Base-by-base conservation (phyloP, 2,329 filamentous ascomycete species). In the Cladosporium halotolerans region DNA sequence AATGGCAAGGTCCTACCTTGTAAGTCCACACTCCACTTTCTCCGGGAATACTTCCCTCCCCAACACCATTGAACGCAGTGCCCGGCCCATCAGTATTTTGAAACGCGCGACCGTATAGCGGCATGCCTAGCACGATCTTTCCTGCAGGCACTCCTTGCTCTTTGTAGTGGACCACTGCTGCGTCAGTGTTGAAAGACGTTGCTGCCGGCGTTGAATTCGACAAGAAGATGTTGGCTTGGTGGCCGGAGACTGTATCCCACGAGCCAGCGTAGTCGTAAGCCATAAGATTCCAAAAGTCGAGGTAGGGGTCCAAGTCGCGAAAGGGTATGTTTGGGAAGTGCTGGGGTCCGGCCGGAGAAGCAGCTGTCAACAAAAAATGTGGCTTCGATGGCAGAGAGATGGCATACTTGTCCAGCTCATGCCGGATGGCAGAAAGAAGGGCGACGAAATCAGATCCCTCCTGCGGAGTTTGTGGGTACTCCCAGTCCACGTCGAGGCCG, bases 51-150 rank as follows among this genome's bases (percentile, higher is more conserved):
- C 80, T 87, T 0, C 90, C 92, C 52, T 84, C 77, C 1, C 90
- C 91, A 8, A 88, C 77, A 6, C 89, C 90, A 45, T 70, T 79
- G 71, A 79, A 96, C 0, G 81, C 72, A 31, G 75, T 69, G 1
- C 92, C 92, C 0, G 82, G 79, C 0, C 90, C 91, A 23, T 85
- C 78, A 0, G 92, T 96, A 58, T 83, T 81, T 61, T 83, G 78
- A 68, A 96, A 97, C 0, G 88, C 83, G 33, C 90, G 86, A 1
- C 92, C 92, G 67, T 96, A 97, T 10, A 97, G 75, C 2, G 92
- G 91, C 86, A 96, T 92, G 2, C 92, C 91, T 11, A 96, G 70
- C 3, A 96, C 87, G 51, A 97, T 81, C 72, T 96, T 96, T 56
- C 76, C 66, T 0, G 83, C 67, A 0, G 78, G 65, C 0, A 96